A percentile compares a stretch with the other conserved stretches of the same genome.
phyloP scores from a whole-genome alignment of 2,329 filamentous ascomycete species.

The Penicillium sp. region DNA sequence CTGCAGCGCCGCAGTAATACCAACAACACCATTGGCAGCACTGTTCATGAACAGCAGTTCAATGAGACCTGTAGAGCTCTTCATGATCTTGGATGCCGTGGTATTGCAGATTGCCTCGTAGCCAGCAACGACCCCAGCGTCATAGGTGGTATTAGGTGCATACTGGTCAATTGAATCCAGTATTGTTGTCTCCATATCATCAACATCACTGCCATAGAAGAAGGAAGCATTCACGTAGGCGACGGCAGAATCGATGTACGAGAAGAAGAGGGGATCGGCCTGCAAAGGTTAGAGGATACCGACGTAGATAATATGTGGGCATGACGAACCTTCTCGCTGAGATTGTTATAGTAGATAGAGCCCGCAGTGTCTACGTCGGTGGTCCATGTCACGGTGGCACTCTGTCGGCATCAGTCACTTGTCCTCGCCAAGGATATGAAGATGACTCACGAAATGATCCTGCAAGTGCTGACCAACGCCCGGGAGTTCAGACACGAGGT shows the following conservation, averaged over 20 bases:
- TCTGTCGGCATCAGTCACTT: slow-evolving; percentile 21
- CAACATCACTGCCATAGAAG: slow-evolving; percentile 19
- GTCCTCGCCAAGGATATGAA: background rate
- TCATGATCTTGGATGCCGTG: slow-evolving; percentile 24
- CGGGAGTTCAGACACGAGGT: slow-evolving; percentile 46
- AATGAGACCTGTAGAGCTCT: slow-evolving; percentile 24
- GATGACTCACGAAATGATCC: slow-evolving; percentile 42
- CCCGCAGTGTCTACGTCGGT: slow-evolving; percentile 31
- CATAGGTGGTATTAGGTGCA: slow-evolving; percentile 25
- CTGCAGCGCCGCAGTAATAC: slow-evolving; percentile 29
- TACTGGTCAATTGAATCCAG: slow-evolving; percentile 16
- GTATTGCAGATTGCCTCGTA: slow-evolving; percentile 30
- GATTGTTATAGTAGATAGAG: slow-evolving; percentile 27
- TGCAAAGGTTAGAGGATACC: slow-evolving; percentile 8
- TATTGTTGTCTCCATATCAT: slow-evolving; percentile 15
- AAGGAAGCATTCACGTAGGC: slow-evolving; percentile 27
- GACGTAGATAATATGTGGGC: background rate
- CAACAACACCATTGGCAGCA: slow-evolving; percentile 26
- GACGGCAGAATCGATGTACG: slow-evolving; percentile 29
- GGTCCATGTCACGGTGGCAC: slow-evolving; percentile 30
- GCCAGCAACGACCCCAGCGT: slow-evolving; percentile 23
- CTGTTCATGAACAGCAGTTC: slow-evolving; percentile 33
- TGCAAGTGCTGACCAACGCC: slow-evolving; percentile 54
- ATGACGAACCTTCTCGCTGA: slow-evolving; percentile 25
- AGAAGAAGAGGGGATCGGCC: slow-evolving; percentile 26